These are phyloP conservation scores for Pseudofabraea citricarpa DNA, from an alignment of 2,329 filamentous ascomycete species.

Conservation along the genomic window DNA sequence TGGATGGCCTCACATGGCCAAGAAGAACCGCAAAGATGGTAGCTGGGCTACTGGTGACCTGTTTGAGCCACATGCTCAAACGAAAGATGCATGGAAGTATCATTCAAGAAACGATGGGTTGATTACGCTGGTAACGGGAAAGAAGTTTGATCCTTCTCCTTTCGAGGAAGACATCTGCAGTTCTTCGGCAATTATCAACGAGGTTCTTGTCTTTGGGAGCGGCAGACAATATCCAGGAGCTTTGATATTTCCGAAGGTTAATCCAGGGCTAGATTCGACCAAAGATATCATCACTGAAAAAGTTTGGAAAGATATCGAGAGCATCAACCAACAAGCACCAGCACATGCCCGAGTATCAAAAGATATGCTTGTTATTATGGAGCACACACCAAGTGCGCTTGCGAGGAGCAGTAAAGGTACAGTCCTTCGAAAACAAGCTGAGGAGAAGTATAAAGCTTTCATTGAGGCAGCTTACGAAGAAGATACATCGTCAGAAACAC, in stretches of 20 bases:
- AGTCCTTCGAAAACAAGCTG: slow-evolving; percentile 45
- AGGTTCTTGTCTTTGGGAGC: slow-evolving; percentile 59
- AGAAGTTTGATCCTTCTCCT: slow-evolving; percentile 63
- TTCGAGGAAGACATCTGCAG: slow-evolving; percentile 51
- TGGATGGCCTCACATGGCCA: slow-evolving; percentile 55
- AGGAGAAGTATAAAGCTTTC: slow-evolving; percentile 39
- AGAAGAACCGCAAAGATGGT: slow-evolving; percentile 52
- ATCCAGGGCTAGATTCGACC: slow-evolving; percentile 26
- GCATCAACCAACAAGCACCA: slow-evolving; percentile 43
- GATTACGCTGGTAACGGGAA: slow-evolving; percentile 58
- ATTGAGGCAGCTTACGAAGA: slow-evolving; percentile 43
- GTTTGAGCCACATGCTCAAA: slow-evolving; percentile 49
- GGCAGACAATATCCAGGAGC: slow-evolving; percentile 49
- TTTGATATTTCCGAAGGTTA: slow-evolving; percentile 43
- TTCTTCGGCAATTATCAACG: slow-evolving; percentile 37
- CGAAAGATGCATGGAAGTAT: slow-evolving; percentile 55
- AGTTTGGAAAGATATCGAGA: slow-evolving; percentile 39
- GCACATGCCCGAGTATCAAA: slow-evolving; percentile 44
- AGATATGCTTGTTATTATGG: slow-evolving; percentile 42
- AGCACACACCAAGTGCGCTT: slow-evolving; percentile 27
- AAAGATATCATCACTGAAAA: slow-evolving; percentile 35
- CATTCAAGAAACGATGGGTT: slow-evolving; percentile 57
- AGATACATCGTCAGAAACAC: slow-evolving; percentile 1
- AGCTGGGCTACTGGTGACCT: slow-evolving; percentile 61
- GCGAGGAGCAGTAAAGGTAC: slow-evolving; percentile 62